Evolutionary conservation across 192 early-diverging fungal species (phyloP).

Genomic region (Funneliformis mosseae): DNA sequence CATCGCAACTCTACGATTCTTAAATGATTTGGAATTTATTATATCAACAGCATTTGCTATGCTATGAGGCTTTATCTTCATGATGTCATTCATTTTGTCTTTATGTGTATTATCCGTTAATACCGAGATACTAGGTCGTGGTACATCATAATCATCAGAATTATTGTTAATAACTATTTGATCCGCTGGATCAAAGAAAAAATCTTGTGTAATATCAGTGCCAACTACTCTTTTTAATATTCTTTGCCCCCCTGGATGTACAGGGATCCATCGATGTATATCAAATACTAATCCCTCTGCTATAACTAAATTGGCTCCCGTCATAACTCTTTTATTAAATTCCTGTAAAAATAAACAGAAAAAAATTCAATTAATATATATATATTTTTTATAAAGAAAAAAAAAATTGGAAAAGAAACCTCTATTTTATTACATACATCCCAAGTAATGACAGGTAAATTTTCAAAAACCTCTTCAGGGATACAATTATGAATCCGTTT

Average conservation of each 20-base stretch:
- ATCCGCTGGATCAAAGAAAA: background rate
- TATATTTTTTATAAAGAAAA: background rate
- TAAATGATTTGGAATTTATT: background rate
- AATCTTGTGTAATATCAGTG: constrained; percentile 11
- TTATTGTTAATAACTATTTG: background rate
- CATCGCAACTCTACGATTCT: background rate
- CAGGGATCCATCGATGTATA: constrained; percentile 23
- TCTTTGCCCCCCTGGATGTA: constrained; percentile 30
- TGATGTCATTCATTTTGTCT: background rate
- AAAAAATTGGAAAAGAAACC: background rate
- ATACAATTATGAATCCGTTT: background rate
- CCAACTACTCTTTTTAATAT: constrained; percentile 29
- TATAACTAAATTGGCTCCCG: constrained; percentile 22
- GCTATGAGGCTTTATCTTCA: background rate
- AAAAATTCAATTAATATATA: too few relatives aligned
- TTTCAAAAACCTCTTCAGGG: background rate
- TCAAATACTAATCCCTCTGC: constrained; percentile 27
- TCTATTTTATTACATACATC: background rate
- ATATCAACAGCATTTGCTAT: background rate
- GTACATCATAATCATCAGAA: background rate
- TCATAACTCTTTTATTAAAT: constrained; percentile 7
- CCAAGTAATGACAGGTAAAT: background rate
- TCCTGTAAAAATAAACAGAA: background rate
- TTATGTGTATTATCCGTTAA: background rate
- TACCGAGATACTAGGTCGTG: background rate